Base-by-base conservation (phyloP, 2,329 filamentous ascomycete species). In the Phyllosticta citriasiana region DNA sequence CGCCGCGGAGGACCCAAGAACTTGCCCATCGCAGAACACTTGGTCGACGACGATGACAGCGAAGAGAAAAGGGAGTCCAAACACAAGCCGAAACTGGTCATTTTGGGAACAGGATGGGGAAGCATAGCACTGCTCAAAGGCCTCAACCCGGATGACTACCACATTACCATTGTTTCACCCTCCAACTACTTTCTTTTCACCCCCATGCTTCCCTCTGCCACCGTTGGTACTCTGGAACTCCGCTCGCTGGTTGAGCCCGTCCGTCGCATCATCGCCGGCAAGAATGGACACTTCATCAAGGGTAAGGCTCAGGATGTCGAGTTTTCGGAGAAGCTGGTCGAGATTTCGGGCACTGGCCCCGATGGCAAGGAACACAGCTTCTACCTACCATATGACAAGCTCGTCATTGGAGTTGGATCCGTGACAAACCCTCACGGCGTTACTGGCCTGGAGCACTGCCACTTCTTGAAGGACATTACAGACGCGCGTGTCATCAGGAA, bases 101-200 rank as follows among this genome's bases (percentile, higher is more conserved):
- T 99, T 62, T 77, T 99, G 35, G 94, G 94, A 22, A 92, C 92
- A 16, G 94, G 94, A 53, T 99, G 94, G 94, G 94, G 92, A 59
- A 91, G 91, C 68, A 89, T 99, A 63, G 90, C 93, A 4, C 78
- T 99, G 63, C 77, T 99, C 67, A 99, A 99, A 77, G 88, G 90
- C 64, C 76, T 99, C 64, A 88, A 93, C 64, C 87, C 91, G 0
- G 90, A 92, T 12, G 90, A 97, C 68, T 99, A 97, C 72, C 92
- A 99, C 74, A 87, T 99, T 66, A 97, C 93, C 4, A 88, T 99
- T 50, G 88, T 99, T 53, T 96, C 91, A 12, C 93, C 94, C 0
- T 88, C 88, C 40, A 97, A 97, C 70, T 96, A 97, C 77, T 99
- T 99, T 77, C 78, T 99, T 33, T 99, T 99, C 74, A 99, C 94